Percentiles rank a stretch among this genome's conserved stretches.
Evolutionary conservation across 2,329 filamentous ascomycete genomes (phyloP).

Genomic region (Tolypocladium sp.): DNA sequence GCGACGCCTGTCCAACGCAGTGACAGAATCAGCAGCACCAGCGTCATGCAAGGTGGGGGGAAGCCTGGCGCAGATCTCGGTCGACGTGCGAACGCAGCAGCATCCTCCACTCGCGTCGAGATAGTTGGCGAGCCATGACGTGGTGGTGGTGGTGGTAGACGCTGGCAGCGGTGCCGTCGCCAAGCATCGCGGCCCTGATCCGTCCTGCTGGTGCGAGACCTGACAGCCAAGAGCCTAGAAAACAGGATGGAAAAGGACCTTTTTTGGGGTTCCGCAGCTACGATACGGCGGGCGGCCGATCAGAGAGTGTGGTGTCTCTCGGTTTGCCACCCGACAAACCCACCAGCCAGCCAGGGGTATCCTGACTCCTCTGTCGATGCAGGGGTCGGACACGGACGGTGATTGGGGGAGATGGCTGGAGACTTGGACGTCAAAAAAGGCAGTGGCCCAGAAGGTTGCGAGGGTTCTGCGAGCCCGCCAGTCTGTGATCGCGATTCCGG

Average conservation of each 20-base stretch:
- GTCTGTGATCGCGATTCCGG: neutral
- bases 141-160: neutral
- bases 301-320: neutral
- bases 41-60: neutral
- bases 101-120: neutral
- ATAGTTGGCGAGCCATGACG: neutral
- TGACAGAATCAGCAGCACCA: neutral
- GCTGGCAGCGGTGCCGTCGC: neutral
- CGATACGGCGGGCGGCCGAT: neutral
- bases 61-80: neutral
- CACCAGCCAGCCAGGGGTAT: neutral
- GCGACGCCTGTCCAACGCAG: neutral
- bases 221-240: neutral
- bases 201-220: no score
- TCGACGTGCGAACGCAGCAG: neutral
- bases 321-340: neutral
- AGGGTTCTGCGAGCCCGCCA: neutral
- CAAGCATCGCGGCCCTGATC: no score
- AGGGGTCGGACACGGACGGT: neutral
- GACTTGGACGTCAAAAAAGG: neutral
- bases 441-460: neutral
- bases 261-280: neutral
- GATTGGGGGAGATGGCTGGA: neutral
- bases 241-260: neutral
- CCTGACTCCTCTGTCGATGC: neutral